These are phyloP conservation scores for Dendrocalamus latiflorus DNA, from an alignment of 202 grass and related monocot genomes.

Conservation along the genomic window DNA sequence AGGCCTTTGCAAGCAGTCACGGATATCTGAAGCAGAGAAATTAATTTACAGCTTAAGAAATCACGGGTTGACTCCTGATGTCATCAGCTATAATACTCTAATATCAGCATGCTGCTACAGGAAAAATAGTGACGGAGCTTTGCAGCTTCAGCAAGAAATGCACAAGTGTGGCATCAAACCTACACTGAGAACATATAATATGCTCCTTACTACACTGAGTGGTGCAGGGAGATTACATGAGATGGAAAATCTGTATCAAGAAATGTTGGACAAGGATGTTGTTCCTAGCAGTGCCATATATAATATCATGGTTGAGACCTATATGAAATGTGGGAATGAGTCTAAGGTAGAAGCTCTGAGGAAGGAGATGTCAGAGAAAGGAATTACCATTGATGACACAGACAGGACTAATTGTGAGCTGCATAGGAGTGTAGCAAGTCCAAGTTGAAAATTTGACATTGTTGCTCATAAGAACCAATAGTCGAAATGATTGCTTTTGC, in stretches of 20 bases:
- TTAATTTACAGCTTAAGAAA: slow-evolving; percentile 34
- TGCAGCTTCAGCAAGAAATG: slow-evolving; percentile 51
- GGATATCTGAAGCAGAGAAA: slow-evolving; percentile 51
- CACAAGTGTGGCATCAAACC: slow-evolving; percentile 39
- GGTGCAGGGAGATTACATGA: slow-evolving; percentile 40
- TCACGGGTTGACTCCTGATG: slow-evolving; percentile 40
- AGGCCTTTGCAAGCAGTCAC: slow-evolving; percentile 46
- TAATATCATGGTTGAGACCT: slow-evolving; percentile 31
- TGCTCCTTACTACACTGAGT: slow-evolving; percentile 35
- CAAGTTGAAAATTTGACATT: neutral
- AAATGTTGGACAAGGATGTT: slow-evolving; percentile 51
- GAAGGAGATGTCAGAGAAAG: slow-evolving; percentile 42
- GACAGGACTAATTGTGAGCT: neutral
- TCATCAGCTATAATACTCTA: slow-evolving; percentile 53
- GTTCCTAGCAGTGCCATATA: slow-evolving; percentile 34
- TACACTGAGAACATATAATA: slow-evolving; percentile 36
- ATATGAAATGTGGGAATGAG: slow-evolving; percentile 40
- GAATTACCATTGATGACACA: slow-evolving; percentile 9
- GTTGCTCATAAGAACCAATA: neutral
- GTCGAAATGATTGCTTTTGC: neutral
- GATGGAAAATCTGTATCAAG: slow-evolving; percentile 41
- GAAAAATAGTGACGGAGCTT: slow-evolving; percentile 35
- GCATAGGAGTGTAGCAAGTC: neutral
- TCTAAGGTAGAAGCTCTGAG: slow-evolving; percentile 40
- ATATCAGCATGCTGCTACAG: slow-evolving; percentile 55